phyloP scores from a whole-genome alignment of 1,284 basidiomycete species.

The Ustilago hordei region DNA sequence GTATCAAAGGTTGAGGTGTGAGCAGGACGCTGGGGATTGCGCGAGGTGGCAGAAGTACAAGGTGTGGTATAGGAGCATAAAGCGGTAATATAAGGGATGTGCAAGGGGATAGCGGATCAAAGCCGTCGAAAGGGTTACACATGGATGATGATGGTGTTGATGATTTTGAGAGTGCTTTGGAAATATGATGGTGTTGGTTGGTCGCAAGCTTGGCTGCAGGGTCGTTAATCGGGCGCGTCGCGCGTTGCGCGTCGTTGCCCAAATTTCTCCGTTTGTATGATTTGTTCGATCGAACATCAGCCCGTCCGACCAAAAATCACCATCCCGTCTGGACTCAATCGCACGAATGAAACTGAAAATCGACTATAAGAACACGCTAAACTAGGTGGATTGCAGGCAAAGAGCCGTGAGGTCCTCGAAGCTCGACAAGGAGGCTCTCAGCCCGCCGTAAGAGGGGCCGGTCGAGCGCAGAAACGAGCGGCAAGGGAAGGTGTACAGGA shows the following conservation, averaged over 20 bases:
- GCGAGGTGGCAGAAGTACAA: not conserved
- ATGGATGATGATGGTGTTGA: slow-evolving; percentile 9
- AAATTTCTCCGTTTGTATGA: not conserved
- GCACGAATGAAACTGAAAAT: too few relatives aligned
- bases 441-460: too few relatives aligned
- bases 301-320: not conserved
- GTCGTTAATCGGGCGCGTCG: slow-evolving; percentile 20
- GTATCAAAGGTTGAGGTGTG: not conserved
- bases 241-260: slow-evolving; percentile 1
- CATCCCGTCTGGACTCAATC: too few relatives aligned
- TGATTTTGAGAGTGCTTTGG: slow-evolving; percentile 3
- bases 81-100: too few relatives aligned
- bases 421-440: too few relatives aligned
- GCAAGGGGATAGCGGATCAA: not conserved
- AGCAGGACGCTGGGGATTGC: too few relatives aligned
- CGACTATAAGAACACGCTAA: too few relatives aligned
- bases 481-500: too few relatives aligned
- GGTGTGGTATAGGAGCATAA: not conserved
- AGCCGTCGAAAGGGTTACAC: not conserved
- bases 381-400: too few relatives aligned
- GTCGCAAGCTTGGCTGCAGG: not conserved
- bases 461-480: too few relatives aligned
- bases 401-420: too few relatives aligned
- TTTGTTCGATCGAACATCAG: not conserved
- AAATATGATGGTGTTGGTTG: slow-evolving; percentile 12